A percentile compares a stretch with the other conserved stretches of the same genome.
phyloP scores from a whole-genome alignment of 805 yeast species.

The Sugiyamaella mastotermitis region DNA sequence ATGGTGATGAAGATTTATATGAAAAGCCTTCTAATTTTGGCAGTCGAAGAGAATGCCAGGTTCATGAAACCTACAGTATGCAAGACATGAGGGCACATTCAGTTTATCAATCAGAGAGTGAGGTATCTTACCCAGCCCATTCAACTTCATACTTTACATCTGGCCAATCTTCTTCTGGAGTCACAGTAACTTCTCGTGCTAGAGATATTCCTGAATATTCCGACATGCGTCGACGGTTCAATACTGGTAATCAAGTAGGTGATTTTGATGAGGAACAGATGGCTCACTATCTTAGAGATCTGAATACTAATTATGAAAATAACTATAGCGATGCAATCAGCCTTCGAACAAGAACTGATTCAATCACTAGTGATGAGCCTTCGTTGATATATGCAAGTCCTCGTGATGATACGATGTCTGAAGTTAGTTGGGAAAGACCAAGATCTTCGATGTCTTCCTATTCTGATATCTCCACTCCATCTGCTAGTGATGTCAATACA shows the following conservation, averaged over 20 bases:
- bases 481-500: conserved; percentile 11
- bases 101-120: too few species aligned
- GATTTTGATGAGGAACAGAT: conserved; percentile 4
- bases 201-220: not conserved
- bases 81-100: too few species aligned
- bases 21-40: conserved; percentile 7
- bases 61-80: conserved; percentile 1
- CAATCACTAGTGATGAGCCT: conserved; percentile 11
- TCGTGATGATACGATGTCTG: conserved; percentile 8
- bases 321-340: conserved; percentile 2
- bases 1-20: conserved; percentile 11
- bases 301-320: conserved; percentile 3
- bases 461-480: conserved; percentile 18
- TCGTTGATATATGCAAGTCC: conserved; percentile 9
- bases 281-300: conserved; percentile 4
- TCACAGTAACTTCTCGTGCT: not conserved
- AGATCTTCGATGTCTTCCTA: conserved; percentile 11
- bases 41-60: not conserved
- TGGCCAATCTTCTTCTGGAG: conserved; percentile 12
- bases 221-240: conserved; percentile 1
- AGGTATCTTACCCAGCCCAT: conserved; percentile 1
- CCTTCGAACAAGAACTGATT: conserved; percentile 7
- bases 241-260: not conserved
- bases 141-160: conserved; percentile 14
- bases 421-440: conserved; percentile 14